These are phyloP conservation scores for Venturia nashicola DNA, from an alignment of 2,329 filamentous ascomycete genomes.

Conservation along the genomic window DNA sequence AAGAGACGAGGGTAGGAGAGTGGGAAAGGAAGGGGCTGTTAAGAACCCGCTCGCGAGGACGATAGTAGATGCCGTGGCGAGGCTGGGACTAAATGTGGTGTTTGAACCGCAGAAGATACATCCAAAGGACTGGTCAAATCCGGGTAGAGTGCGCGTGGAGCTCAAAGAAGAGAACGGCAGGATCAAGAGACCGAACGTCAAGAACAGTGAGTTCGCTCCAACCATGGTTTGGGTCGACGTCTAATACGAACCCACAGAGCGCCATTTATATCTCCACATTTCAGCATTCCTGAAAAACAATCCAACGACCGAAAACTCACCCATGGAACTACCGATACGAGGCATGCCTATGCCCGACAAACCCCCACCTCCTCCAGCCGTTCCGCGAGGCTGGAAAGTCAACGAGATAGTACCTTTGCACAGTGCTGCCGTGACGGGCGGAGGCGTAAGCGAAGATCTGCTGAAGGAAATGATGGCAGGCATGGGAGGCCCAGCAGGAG, in stretches of 20 bases:
- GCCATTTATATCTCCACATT: constrained; percentile 76
- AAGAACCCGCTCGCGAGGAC: constrained; percentile 77
- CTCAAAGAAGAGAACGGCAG: constrained; percentile 48
- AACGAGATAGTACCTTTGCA: constrained; percentile 72
- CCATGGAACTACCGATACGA: constrained; percentile 59
- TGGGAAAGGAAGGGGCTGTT: constrained; percentile 60
- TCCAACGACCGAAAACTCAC: constrained; percentile 62
- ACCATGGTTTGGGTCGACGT: background rate
- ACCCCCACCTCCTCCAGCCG: constrained; percentile 49
- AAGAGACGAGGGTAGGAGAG: constrained; percentile 70
- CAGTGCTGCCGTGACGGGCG: constrained; percentile 79
- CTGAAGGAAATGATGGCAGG: constrained; percentile 96
- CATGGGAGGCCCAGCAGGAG: constrained; percentile 40
- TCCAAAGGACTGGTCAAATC: constrained; percentile 96
- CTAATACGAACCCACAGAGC: constrained; percentile 43
- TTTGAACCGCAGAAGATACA: constrained; percentile 89
- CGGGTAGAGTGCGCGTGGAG: constrained; percentile 72
- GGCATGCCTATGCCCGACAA: constrained; percentile 57
- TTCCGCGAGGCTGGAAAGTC: constrained; percentile 84
- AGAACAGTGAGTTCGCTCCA: constrained; percentile 44
- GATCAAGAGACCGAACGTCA: constrained; percentile 39
- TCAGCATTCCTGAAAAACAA: constrained; percentile 63
- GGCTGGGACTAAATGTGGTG: constrained; percentile 58
- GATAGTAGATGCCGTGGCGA: constrained; percentile 73
- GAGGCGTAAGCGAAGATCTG: constrained; percentile 87